Evolutionary conservation across 1,139 yeast species (phyloP).

Genomic region (Blastobotrys persicus): DNA sequence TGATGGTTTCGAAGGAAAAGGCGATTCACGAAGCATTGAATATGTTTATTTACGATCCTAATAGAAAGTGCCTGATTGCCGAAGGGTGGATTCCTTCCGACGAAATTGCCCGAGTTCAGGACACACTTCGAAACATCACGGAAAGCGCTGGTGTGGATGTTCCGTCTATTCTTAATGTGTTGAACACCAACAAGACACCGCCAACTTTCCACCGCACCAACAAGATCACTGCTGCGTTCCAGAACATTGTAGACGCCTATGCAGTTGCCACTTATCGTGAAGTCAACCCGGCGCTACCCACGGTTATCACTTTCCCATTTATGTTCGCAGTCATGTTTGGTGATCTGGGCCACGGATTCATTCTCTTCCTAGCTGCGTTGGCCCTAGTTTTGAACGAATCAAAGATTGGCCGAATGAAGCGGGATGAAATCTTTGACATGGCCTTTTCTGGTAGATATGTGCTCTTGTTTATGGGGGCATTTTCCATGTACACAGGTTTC

Average conservation of each 20-base stretch:
- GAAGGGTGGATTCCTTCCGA: conserved; percentile 92
- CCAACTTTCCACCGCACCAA: conserved; percentile 93
- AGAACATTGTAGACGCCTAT: conserved; percentile 89
- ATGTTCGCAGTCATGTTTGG: conserved; percentile 99
- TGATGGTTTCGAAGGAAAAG: conserved; percentile 65
- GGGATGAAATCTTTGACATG: conserved; percentile 96
- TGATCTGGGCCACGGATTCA: conserved; percentile 93
- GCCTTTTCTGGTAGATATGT: conserved; percentile 91
- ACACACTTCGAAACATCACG: conserved; percentile 55
- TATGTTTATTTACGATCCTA: conserved; percentile 78
- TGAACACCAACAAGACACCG: conserved; percentile 79
- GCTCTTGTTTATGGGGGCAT: conserved; percentile 81
- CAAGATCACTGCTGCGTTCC: conserved; percentile 90
- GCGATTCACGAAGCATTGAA: conserved; percentile 74
- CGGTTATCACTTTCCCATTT: conserved; percentile 93
- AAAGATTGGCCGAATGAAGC: conserved; percentile 58
- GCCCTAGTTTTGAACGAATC: conserved; percentile 69
- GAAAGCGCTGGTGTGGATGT: conserved; percentile 57
- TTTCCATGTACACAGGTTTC: conserved; percentile 91
- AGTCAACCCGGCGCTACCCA: conserved; percentile 93
- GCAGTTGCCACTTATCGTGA: conserved; percentile 94
- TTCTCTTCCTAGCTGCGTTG: conserved; percentile 70
- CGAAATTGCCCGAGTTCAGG: conserved; percentile 50
- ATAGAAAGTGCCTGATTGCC: conserved; percentile 88
- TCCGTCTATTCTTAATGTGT: conserved; percentile 77